Percentiles rank a stretch among this genome's conserved stretches.
Conservation (phyloP, 495 filamentous ascomycete genomes). For the Neurospora sp. region DNA sequence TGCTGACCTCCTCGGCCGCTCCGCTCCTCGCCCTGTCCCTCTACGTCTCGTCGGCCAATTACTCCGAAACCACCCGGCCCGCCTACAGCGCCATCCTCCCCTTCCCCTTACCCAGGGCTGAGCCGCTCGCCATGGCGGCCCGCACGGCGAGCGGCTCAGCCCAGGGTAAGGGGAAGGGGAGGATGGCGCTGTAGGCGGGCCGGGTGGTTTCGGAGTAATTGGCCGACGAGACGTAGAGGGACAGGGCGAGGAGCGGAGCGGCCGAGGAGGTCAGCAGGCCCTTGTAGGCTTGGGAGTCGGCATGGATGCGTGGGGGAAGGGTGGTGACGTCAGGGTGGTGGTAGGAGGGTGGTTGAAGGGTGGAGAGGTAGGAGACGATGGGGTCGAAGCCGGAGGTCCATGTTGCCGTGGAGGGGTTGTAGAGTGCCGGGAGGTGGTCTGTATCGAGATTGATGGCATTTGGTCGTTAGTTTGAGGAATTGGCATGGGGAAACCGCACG, state of each 20-base stretch:
- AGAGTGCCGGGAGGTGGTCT: slow-evolving; percentile 70
- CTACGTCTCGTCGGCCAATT: slow-evolving; percentile 83
- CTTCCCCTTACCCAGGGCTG: slow-evolving; percentile 74
- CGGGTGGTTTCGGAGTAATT: slow-evolving; percentile 70
- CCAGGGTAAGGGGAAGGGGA: too few relatives aligned
- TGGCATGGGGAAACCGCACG: not conserved
- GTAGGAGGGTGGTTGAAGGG: slow-evolving; percentile 42
- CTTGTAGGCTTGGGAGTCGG: slow-evolving; percentile 63
- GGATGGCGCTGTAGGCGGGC: slow-evolving; percentile 64
- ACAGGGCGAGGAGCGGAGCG: slow-evolving; percentile 62
- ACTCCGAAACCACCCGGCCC: slow-evolving; percentile 58
- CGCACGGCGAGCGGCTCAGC: too few relatives aligned
- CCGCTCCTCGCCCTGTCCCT: slow-evolving; percentile 70
- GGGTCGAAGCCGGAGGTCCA: slow-evolving; percentile 63
- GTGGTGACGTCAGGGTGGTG: slow-evolving; percentile 43
- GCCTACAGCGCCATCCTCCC: slow-evolving; percentile 66
- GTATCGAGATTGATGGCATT: slow-evolving; percentile 6
- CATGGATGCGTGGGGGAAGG: slow-evolving; percentile 51
- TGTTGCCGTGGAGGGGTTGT: slow-evolving; percentile 40
- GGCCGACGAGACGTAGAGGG: slow-evolving; percentile 75
- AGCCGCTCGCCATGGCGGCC: slow-evolving; percentile 54
- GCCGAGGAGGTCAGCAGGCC: slow-evolving; percentile 56
- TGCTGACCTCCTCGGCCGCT: slow-evolving; percentile 51
- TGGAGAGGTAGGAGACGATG: slow-evolving; percentile 60
- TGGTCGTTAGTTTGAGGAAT: not conserved